Conservation (phyloP, 2,329 filamentous ascomycete species). For the Fusarium secorum region DNA sequence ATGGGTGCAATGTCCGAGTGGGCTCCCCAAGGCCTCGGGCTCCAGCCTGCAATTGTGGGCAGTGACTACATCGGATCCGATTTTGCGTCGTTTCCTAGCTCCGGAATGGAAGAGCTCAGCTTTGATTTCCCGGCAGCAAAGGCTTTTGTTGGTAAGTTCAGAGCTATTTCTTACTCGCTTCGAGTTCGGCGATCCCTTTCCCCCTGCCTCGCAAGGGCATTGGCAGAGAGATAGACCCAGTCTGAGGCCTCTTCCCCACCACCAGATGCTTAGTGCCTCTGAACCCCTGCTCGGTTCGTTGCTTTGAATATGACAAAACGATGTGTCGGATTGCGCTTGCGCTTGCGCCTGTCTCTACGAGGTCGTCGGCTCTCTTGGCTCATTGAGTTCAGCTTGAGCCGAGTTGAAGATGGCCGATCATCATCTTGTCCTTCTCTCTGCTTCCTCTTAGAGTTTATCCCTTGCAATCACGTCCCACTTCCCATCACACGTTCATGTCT, state of each 20-base stretch:
- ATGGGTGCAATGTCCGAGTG: slow-evolving; percentile 67
- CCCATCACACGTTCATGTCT: slow-evolving; percentile 4
- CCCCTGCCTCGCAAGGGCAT: slow-evolving; percentile 25
- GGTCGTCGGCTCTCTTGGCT: slow-evolving; percentile 18
- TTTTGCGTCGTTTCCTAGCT: slow-evolving; percentile 61
- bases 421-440: slow-evolving; percentile 16
- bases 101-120: slow-evolving; percentile 60
- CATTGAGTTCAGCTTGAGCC: slow-evolving; percentile 20
- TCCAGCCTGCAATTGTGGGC: slow-evolving; percentile 70
- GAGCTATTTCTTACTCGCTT: slow-evolving; percentile 31
- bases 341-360: slow-evolving; percentile 22
- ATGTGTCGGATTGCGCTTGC: slow-evolving; percentile 22
- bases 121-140: slow-evolving; percentile 60
- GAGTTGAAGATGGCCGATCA: slow-evolving; percentile 24
- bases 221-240: slow-evolving; percentile 28
- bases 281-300: slow-evolving; percentile 25
- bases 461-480: slow-evolving; percentile 55
- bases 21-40: slow-evolving; percentile 61
- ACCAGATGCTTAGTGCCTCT: slow-evolving; percentile 26
- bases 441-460: slow-evolving; percentile 42
- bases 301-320: slow-evolving; percentile 11
- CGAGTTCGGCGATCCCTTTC: slow-evolving; percentile 26
- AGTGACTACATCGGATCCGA: slow-evolving; percentile 62
- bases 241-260: slow-evolving; percentile 36
- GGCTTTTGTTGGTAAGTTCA: slow-evolving; percentile 65